phyloP scores from a whole-genome alignment of 108 stramenopile species.

The Fragilaria radians region DNA sequence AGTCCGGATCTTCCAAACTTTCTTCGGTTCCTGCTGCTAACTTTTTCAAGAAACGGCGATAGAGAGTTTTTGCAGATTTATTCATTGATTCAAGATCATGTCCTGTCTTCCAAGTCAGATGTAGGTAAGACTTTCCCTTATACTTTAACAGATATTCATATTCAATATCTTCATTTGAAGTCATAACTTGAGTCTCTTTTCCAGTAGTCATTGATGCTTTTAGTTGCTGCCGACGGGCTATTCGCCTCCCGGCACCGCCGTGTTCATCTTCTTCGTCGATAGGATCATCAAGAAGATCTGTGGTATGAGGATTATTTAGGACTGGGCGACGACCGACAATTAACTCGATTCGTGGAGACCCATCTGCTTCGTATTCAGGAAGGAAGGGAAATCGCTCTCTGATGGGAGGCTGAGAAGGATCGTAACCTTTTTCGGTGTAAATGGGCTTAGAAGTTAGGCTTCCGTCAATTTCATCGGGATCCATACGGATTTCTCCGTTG shows the following conservation, averaged over 20 bases:
- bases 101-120: slow-evolving; percentile 82
- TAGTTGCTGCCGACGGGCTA: neutral
- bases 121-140: slow-evolving; percentile 89
- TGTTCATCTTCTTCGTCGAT: slow-evolving; percentile 16
- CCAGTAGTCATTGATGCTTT: neutral
- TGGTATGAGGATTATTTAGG: slow-evolving; percentile 25
- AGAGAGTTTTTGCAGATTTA: slow-evolving; percentile 77
- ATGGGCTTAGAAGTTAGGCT: slow-evolving; percentile 27
- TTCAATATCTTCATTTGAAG: slow-evolving; percentile 41
- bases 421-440: slow-evolving; percentile 81
- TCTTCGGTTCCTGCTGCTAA: slow-evolving; percentile 63
- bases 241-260: slow-evolving; percentile 10
- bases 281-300: neutral
- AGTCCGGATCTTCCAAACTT: slow-evolving; percentile 76
- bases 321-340: slow-evolving; percentile 88
- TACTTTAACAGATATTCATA: slow-evolving; percentile 96
- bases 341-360: slow-evolving; percentile 85
- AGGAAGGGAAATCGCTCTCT: slow-evolving; percentile 85
- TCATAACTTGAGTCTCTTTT: neutral
- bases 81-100: slow-evolving; percentile 83
- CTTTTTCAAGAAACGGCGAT: slow-evolving; percentile 85
- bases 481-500: slow-evolving; percentile 5
- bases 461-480: slow-evolving; percentile 16
- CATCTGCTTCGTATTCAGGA: slow-evolving; percentile 90
- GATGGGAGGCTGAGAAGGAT: slow-evolving; percentile 59